phyloP scores from a whole-genome alignment of 441 rosid species.

The Populus tomentosa region DNA sequence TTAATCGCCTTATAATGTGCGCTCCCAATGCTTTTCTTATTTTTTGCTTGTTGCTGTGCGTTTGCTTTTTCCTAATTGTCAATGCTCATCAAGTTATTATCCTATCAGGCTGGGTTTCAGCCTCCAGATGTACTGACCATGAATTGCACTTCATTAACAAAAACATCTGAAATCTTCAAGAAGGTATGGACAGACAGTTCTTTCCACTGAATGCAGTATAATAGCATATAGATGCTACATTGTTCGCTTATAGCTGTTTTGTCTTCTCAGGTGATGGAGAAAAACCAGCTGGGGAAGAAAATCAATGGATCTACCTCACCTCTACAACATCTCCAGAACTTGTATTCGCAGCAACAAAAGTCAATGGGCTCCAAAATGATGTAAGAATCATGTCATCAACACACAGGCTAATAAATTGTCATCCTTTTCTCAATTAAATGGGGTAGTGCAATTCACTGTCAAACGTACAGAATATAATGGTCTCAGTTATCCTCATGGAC shows the following conservation, averaged over 20 bases:
- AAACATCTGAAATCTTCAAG: constrained; percentile 62
- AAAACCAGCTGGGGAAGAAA: constrained; percentile 32
- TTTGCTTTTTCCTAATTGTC: not conserved
- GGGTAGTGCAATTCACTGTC: not conserved
- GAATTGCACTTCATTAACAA: constrained; percentile 69
- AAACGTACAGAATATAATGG: not conserved
- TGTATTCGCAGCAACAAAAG: constrained; percentile 55
- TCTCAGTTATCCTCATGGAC: no score
- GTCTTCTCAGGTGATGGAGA: constrained; percentile 51
- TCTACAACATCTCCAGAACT: constrained; percentile 53
- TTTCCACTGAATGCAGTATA: not conserved
- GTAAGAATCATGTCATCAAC: constrained; percentile 36
- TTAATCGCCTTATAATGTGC: not conserved
- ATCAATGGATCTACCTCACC: constrained; percentile 38
- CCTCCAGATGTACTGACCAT: constrained; percentile 48
- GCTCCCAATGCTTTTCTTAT: not conserved
- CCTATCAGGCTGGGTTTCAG: constrained; percentile 43
- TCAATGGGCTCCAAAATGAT: constrained; percentile 51
- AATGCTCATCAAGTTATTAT: constrained; percentile 8
- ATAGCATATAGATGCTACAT: not conserved
- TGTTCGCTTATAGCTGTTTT: constrained; percentile 17
- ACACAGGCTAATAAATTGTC: not conserved
- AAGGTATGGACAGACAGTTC: constrained; percentile 38
- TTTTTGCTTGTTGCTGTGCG: not conserved
- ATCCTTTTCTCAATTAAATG: not conserved